Conservation (phyloP, 345 rosid species). For the Sonneratia alba region DNA sequence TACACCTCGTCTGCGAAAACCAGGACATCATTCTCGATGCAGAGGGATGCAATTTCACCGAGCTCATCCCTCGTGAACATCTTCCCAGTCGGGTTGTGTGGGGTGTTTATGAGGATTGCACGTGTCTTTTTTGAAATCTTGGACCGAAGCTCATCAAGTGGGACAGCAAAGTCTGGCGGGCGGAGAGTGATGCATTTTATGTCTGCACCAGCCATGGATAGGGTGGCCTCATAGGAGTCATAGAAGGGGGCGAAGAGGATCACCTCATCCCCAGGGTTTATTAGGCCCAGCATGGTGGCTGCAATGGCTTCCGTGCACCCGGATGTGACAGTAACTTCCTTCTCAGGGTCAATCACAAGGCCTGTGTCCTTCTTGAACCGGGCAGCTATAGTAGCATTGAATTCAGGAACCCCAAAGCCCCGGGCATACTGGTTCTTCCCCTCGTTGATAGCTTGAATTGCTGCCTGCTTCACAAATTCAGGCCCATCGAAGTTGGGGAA, state of each 20-base stretch:
- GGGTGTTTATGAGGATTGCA: slow-evolving; percentile 80
- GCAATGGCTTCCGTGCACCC: slow-evolving; percentile 98
- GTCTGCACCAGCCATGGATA: slow-evolving; percentile 96
- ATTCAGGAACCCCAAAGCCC: slow-evolving; percentile 64
- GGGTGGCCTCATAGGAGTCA: slow-evolving; percentile 88
- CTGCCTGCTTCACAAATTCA: slow-evolving; percentile 88
- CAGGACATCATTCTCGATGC: slow-evolving; percentile 80
- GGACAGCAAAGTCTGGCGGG: slow-evolving; percentile 71
- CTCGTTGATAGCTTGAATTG: slow-evolving; percentile 77
- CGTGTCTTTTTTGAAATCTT: slow-evolving; percentile 56
- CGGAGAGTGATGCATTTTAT: slow-evolving; percentile 62
- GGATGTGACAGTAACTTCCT: slow-evolving; percentile 79
- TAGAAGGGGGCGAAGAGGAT: slow-evolving; percentile 86
- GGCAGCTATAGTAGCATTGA: slow-evolving; percentile 56
- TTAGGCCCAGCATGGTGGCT: slow-evolving; percentile 70
- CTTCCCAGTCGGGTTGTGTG: slow-evolving; percentile 93
- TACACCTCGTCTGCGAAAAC: slow-evolving; percentile 87
- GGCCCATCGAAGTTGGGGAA: slow-evolving; percentile 98
- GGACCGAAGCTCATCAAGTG: slow-evolving; percentile 71
- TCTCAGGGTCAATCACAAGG: slow-evolving; percentile 74
- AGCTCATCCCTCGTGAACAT: slow-evolving; percentile 85
- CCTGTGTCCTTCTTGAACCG: slow-evolving; percentile 70
- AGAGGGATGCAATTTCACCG: slow-evolving; percentile 50
- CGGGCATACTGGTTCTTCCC: slow-evolving; percentile 98
- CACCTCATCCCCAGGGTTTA: slow-evolving; percentile 94